These are phyloP conservation scores for Trichoderma virens DNA, from an alignment of 495 filamentous ascomycete genomes.

Conservation along the genomic window DNA sequence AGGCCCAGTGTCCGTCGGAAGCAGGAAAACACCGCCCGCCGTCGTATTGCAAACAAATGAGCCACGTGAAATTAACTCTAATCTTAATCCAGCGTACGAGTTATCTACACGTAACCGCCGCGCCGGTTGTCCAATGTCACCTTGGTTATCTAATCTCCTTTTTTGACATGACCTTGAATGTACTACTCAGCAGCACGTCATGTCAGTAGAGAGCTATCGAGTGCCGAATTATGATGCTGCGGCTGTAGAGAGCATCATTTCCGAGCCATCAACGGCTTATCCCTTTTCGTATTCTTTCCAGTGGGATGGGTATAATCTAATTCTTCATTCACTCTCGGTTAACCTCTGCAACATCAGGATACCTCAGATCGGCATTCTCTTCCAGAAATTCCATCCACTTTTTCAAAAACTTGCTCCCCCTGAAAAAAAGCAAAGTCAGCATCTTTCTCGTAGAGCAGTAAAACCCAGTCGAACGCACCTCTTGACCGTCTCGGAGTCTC, in stretches of 20 bases:
- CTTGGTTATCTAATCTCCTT: background rate
- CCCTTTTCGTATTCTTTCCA: background rate
- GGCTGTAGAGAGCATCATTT: too few relatives aligned
- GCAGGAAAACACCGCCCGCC: too few relatives aligned
- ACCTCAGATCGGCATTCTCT: conserved; percentile 75
- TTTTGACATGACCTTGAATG: background rate
- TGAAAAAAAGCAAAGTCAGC: conserved; percentile 22
- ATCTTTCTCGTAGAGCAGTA: conserved; percentile 3
- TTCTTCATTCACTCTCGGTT: conserved; percentile 3
- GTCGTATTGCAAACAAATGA: background rate
- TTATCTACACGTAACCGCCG: background rate
- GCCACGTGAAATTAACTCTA: background rate
- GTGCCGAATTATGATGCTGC: too few relatives aligned
- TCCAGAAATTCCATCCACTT: conserved; percentile 86
- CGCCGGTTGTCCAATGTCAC: background rate
- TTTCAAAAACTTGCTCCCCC: conserved; percentile 74
- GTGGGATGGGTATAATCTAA: background rate
- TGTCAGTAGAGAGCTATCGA: too few relatives aligned
- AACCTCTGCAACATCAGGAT: conserved; percentile 62
- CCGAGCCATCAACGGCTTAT: too few relatives aligned
- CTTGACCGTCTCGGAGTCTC: conserved; percentile 86
- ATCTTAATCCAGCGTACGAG: background rate
- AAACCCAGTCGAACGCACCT: conserved; percentile 45
- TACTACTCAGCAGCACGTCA: too few relatives aligned
- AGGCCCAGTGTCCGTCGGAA: too few relatives aligned